Evolutionary conservation across 495 filamentous ascomycete genomes (phyloP), one percentile per base, ranked within the genome.

Genomic region (Aspergillus homomorphus): DNA sequence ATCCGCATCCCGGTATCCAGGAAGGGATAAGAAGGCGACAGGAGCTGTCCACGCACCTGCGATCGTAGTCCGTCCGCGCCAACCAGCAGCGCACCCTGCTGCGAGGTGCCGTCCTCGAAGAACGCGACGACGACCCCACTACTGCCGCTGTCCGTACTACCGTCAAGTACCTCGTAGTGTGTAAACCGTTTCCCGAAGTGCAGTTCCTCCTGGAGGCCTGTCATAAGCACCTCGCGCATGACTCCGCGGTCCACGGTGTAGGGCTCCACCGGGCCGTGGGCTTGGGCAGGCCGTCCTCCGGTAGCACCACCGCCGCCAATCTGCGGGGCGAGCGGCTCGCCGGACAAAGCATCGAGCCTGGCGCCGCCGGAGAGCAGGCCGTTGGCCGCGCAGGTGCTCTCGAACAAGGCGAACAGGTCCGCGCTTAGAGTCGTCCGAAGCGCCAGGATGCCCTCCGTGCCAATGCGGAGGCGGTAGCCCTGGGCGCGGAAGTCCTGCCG

Each of bases 361-460:
- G 48, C 48, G 12, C 48, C 48, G 9, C 23, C 5, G 4, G 14
- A 16, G 1, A 28, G 48, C 16, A 18, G 24, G 1, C 15, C 23
- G n/a, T 30, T 28, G 58, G 82, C 79, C 44, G 80, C 78, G 63
- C 77, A 83, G 8, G 65, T 74, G 41, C 79, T 73, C 69, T 79
- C 82, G 69, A 87, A 86, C 22, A 65, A 63, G 50, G 73, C 52
- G 56, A 70, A 83, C 1, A 66, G 58, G 0, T 74, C 67, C 0
- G 80, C 71, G 0, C 71, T 69, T 10, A 87, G 77, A 16, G 77
- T 74, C 0, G 74, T 72, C 53, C 83, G 72, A 50, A 87, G 77
- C 19, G 82, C 82, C 23, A 75, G 68, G 14, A 83, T 64, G 1
- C 82, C 81, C 57, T 83, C 70, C 1, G 64, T 19, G 1, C 77